A percentile compares a stretch with the other conserved stretches of the same genome.
Evolutionary conservation across 75 land plant genomes (phyloP).

Genomic region (Pinus taeda): DNA sequence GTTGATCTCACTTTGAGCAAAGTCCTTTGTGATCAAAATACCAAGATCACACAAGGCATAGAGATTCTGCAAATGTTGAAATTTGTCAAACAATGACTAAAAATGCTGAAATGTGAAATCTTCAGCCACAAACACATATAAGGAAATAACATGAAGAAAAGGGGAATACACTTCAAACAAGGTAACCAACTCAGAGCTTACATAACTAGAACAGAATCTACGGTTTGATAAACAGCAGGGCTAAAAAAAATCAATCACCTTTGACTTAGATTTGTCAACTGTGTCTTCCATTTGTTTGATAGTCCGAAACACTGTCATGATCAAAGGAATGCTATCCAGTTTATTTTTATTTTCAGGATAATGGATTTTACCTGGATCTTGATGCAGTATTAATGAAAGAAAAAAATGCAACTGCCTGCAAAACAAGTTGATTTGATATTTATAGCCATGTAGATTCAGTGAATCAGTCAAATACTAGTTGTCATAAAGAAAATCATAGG

Average conservation of each 20-base stretch:
- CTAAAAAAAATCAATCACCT: constrained; percentile 21
- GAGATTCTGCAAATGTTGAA: constrained; percentile 38
- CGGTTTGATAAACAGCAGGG: background rate
- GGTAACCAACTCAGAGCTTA: background rate
- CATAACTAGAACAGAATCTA: background rate
- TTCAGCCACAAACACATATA: background rate
- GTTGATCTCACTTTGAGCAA: constrained; percentile 21
- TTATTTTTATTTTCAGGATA: constrained; percentile 24
- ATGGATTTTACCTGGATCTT: constrained; percentile 47
- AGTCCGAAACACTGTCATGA: constrained; percentile 57
- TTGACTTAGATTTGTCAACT: constrained; percentile 47
- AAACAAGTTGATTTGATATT: background rate
- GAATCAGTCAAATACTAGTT: background rate
- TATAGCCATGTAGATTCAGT: background rate
- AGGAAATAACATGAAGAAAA: background rate
- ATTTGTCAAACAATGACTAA: background rate
- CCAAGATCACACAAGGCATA: constrained; percentile 81
- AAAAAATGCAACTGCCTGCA: constrained; percentile 73
- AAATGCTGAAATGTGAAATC: background rate
- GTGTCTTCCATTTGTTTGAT: constrained; percentile 68
- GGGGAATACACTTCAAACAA: background rate
- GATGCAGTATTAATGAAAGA: constrained; percentile 64
- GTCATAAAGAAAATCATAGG: background rate
- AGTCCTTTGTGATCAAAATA: constrained; percentile 43
- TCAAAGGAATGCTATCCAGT: constrained; percentile 38